phyloP scores from a whole-genome alignment of 2,329 filamentous ascomycete species.

The Leptographium lundbergii region DNA sequence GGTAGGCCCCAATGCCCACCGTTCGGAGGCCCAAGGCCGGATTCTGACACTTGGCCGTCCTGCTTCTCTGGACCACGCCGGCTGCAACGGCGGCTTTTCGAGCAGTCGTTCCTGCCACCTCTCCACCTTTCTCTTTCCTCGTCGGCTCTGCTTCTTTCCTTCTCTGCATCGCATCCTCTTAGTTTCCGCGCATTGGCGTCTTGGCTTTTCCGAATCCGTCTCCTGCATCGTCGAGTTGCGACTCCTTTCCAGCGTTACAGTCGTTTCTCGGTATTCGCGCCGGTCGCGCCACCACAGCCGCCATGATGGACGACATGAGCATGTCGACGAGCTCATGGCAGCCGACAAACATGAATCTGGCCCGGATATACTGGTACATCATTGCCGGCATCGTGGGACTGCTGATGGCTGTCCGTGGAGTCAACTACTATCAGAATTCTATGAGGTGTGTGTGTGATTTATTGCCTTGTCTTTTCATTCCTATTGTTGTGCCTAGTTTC shows the following conservation, averaged over 20 bases:
- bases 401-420: conserved; percentile 25
- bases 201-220: too few relatives aligned
- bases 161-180: neutral
- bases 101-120: too few relatives aligned
- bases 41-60: too few relatives aligned
- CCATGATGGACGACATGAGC: conserved; percentile 13
- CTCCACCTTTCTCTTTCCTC: neutral
- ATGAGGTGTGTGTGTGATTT: conserved; percentile 24
- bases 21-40: too few relatives aligned
- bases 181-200: neutral
- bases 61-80: too few relatives aligned
- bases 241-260: too few relatives aligned
- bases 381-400: conserved; percentile 34
- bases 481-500: too few relatives aligned
- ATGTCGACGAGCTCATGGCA: conserved; percentile 28
- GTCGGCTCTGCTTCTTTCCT: neutral
- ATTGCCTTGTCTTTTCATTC: too few relatives aligned
- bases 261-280: neutral
- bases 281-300: neutral
- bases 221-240: too few relatives aligned
- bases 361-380: conserved; percentile 47
- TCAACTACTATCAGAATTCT: conserved; percentile 29
- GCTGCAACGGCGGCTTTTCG: too few relatives aligned
- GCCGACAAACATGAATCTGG: conserved; percentile 35
- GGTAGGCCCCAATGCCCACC: too few relatives aligned